Conservation (phyloP, 306 rosid genomes). For the Ochetophila trinervis region DNA sequence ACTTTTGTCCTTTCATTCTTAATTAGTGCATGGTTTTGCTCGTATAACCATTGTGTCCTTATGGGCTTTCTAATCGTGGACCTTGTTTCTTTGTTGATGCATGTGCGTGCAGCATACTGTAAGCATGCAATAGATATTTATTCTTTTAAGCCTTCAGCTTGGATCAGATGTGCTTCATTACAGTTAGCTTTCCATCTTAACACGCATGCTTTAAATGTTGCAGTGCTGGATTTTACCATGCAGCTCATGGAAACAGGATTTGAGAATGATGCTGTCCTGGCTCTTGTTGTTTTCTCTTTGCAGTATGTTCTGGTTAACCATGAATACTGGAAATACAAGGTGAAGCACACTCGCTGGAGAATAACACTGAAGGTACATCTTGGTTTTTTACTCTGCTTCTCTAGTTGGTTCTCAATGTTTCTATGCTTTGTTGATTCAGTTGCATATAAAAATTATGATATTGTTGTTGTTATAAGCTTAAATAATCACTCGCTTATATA, state of each 20-base stretch:
- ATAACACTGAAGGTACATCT: conserved; percentile 73
- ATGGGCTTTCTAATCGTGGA: neutral
- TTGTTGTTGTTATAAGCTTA: neutral
- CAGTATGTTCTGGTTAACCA: conserved; percentile 87
- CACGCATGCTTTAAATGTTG: conserved; percentile 34
- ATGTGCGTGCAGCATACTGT: neutral
- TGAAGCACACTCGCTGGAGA: conserved; percentile 76
- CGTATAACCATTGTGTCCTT: neutral
- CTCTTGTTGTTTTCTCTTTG: conserved; percentile 69
- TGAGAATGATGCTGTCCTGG: conserved; percentile 73
- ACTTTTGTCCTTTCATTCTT: neutral
- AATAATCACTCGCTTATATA: conserved; percentile 4
- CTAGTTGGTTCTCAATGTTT: conserved; percentile 8
- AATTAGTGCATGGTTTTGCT: neutral
- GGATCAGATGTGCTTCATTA: neutral
- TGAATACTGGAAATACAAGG: conserved; percentile 80
- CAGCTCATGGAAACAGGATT: conserved; percentile 79
- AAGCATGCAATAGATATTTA: neutral
- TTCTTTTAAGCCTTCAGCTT: neutral
- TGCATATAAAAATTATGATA: neutral
- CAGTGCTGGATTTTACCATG: conserved; percentile 89
- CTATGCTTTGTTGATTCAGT: neutral
- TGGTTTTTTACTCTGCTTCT: conserved; percentile 16
- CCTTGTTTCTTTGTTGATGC: conserved; percentile 9
- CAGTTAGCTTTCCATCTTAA: conserved; percentile 22